Percentiles rank a stretch among this genome's conserved stretches.
phyloP scores from a whole-genome alignment of 1,284 basidiomycete species.

The Moniliella sp. region DNA sequence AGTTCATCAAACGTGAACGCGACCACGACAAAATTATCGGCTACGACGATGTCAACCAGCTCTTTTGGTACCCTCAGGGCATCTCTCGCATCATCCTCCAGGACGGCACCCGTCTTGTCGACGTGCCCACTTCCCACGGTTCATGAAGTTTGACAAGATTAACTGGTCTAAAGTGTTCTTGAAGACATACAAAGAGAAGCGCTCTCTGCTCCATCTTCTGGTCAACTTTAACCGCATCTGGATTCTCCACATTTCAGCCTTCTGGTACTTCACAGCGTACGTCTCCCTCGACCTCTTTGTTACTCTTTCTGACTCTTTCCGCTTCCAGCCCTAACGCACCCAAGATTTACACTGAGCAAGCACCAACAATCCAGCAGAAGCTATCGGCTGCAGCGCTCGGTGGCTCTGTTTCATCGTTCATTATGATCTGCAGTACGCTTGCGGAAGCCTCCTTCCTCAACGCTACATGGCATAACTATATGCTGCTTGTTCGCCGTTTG shows the following conservation, averaged over 20 bases:
- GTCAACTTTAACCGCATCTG: slow-evolving; percentile 35
- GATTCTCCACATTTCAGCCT: slow-evolving; percentile 32
- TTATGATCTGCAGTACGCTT: slow-evolving; percentile 31
- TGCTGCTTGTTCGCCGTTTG: slow-evolving; percentile 28
- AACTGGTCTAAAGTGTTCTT: slow-evolving; percentile 31
- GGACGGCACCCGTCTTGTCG: slow-evolving; percentile 52
- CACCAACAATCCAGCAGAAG: too few relatives aligned
- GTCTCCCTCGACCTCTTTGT: too few relatives aligned
- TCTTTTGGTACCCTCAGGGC: slow-evolving; percentile 99
- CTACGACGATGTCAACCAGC: slow-evolving; percentile 94
- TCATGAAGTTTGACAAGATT: slow-evolving; percentile 35
- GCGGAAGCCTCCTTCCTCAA: slow-evolving; percentile 31
- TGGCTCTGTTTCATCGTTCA: slow-evolving; percentile 26
- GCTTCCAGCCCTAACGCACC: too few relatives aligned
- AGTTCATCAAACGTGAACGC: slow-evolving; percentile 67
- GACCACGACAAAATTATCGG: slow-evolving; percentile 91
- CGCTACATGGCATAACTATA: slow-evolving; percentile 34
- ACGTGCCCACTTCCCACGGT: slow-evolving; percentile 31
- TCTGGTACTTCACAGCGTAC: slow-evolving; percentile 39
- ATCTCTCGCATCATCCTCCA: slow-evolving; percentile 63
- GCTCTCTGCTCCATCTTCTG: slow-evolving; percentile 30
- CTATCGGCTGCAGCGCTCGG: slow-evolving; percentile 28
- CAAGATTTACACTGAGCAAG: too few relatives aligned
- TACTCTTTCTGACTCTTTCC: too few relatives aligned
- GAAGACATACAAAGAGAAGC: slow-evolving; percentile 32